Evolutionary conservation across 805 yeast genomes (phyloP).

Genomic region (Wickerhamomyces subpelliculosus): DNA sequence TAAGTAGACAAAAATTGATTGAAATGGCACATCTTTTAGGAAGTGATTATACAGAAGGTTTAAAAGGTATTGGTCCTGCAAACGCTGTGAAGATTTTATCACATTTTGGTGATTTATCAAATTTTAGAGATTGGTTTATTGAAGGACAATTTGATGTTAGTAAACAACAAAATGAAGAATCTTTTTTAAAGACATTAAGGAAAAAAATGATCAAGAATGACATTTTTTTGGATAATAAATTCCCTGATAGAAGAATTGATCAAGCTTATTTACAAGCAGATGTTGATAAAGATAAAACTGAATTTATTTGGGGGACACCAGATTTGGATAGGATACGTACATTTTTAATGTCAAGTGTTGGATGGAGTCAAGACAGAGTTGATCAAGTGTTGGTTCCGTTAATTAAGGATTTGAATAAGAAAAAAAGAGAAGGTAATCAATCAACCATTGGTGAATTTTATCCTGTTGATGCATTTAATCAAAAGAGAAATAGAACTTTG

Average conservation of each 20-base stretch:
- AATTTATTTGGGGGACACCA: conserved; percentile 87
- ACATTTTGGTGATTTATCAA: conserved; percentile 52
- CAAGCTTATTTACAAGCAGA: conserved; percentile 77
- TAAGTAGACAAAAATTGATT: conserved; percentile 57
- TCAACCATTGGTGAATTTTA: conserved; percentile 61
- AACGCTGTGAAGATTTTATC: conserved; percentile 85
- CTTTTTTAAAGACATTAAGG: conserved; percentile 52
- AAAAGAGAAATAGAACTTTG: conserved; percentile 36
- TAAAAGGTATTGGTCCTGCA: conserved; percentile 92
- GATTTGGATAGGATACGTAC: conserved; percentile 72
- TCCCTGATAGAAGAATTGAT: conserved; percentile 63
- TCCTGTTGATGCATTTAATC: conserved; percentile 44
- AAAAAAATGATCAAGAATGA: conserved; percentile 46
- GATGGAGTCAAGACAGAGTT: conserved; percentile 72
- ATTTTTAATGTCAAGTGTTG: conserved; percentile 61
- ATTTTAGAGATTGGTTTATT: conserved; percentile 34
- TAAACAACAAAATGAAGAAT: conserved; percentile 32
- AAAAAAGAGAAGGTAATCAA: conserved; percentile 48
- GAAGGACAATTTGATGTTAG: conserved; percentile 34
- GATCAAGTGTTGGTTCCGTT: conserved; percentile 85
- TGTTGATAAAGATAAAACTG: conserved; percentile 74
- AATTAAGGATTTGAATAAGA: conserved; percentile 68
- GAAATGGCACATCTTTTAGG: conserved; percentile 83
- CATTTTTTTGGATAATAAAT: conserved; percentile 50
- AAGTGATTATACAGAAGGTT: conserved; percentile 91